Conservation (phyloP, 1,284 basidiomycete species). For the Ustilago tritici region DNA sequence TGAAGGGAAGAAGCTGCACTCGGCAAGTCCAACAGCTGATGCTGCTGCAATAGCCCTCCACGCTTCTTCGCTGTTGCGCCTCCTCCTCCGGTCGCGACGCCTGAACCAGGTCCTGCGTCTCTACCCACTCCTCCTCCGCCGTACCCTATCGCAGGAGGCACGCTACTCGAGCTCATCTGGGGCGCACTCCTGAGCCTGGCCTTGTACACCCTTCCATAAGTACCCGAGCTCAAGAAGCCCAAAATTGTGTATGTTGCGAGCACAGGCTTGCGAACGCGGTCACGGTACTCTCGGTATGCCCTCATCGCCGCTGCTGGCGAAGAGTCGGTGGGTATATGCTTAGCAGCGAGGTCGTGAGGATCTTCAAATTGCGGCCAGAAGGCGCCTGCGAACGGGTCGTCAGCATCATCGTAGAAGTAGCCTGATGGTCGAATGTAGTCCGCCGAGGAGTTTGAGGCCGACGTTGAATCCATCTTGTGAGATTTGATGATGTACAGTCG, state of each 20-base stretch:
- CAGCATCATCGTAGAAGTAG: constrained; percentile 34
- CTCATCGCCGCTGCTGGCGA: constrained; percentile 55
- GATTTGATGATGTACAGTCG: constrained; percentile 1
- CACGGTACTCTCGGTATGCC: constrained; percentile 61
- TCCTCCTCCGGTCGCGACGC: neutral
- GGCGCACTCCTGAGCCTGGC: constrained; percentile 74
- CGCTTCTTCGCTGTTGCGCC: constrained; percentile 21
- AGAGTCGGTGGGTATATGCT: constrained; percentile 37
- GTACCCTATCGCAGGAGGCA: neutral
- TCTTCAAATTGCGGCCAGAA: constrained; percentile 49
- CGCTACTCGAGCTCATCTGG: neutral
- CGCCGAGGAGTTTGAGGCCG: neutral
- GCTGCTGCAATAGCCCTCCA: constrained; percentile 30
- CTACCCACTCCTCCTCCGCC: neutral
- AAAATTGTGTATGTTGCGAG: constrained; percentile 80
- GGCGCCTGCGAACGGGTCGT: constrained; percentile 37
- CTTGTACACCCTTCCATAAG: constrained; percentile 98
- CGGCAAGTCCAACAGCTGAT: constrained; percentile 29
- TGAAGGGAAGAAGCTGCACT: constrained; percentile 29
- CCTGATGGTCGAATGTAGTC: constrained; percentile 17
- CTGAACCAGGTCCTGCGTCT: neutral
- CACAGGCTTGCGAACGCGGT: constrained; percentile 55
- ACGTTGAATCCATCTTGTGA: neutral
- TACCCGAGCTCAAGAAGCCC: constrained; percentile 97
- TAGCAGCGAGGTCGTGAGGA: constrained; percentile 39